Evolutionary conservation across 2,329 filamentous ascomycete genomes (phyloP).

Genomic region (Calonectria hawksworthii): DNA sequence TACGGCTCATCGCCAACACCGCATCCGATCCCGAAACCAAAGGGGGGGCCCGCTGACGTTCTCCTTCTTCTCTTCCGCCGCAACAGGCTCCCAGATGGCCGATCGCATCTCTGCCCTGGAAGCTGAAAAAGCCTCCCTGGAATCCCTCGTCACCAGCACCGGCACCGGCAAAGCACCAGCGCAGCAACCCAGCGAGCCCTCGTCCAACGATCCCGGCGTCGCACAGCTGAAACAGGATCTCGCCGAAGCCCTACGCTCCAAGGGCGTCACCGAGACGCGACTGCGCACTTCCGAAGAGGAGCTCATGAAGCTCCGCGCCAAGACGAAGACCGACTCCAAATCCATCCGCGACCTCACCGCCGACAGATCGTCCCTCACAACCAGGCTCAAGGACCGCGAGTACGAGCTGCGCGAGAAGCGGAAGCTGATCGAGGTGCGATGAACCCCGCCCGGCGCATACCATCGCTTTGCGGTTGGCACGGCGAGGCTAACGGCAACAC

Average conservation of each 20-base stretch:
- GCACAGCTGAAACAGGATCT: constrained; percentile 77
- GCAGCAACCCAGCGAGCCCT: constrained; percentile 30
- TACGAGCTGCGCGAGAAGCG: constrained; percentile 89
- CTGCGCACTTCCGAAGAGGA: constrained; percentile 75
- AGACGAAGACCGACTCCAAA: constrained; percentile 71
- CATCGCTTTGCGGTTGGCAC: background rate
- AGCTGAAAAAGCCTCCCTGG: constrained; percentile 65
- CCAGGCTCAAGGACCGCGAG: constrained; percentile 82
- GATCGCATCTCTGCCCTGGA: constrained; percentile 76
- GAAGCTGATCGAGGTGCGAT: constrained; percentile 79
- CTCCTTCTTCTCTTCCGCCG: constrained; percentile 1
- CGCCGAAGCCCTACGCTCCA: constrained; percentile 81
- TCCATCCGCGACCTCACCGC: constrained; percentile 73
- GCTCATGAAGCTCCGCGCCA: constrained; percentile 72
- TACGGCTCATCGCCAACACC: constrained; percentile 1
- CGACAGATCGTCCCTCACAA: constrained; percentile 73
- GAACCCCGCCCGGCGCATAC: background rate
- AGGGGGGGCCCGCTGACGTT: constrained; percentile 34
- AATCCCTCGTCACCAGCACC: constrained; percentile 46
- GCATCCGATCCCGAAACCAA: constrained; percentile 11
- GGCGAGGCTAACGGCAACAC: constrained; percentile 30
- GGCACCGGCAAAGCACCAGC: constrained; percentile 36
- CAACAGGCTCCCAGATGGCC: constrained; percentile 75
- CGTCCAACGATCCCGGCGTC: constrained; percentile 50
- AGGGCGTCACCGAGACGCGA: constrained; percentile 75